phyloP scores from a whole-genome alignment of 768 basidiomycete species.

The Boletus rubropictus region DNA sequence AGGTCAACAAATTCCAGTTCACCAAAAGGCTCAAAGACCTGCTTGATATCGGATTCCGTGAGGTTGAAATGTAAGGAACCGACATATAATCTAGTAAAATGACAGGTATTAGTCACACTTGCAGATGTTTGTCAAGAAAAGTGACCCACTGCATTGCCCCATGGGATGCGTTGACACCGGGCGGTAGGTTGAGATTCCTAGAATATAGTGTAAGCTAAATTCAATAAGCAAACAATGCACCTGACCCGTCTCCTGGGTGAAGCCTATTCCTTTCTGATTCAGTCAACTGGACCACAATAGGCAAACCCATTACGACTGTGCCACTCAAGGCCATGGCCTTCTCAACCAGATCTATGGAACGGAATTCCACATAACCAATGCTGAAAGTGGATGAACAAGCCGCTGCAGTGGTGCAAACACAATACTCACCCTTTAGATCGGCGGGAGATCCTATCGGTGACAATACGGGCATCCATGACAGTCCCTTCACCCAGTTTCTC shows the following conservation, averaged over 20 bases:
- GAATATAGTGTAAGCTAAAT: conserved; percentile 6
- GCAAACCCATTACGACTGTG: conserved; percentile 96
- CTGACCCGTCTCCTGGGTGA: conserved; percentile 84
- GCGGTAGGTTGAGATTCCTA: conserved; percentile 77
- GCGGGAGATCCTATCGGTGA: conserved; percentile 89
- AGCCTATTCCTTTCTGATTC: conserved; percentile 92
- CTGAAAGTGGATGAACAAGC: conserved; percentile 37
- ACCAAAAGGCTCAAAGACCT: conserved; percentile 99
- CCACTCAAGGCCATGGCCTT: conserved; percentile 87
- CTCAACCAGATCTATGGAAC: conserved; percentile 83
- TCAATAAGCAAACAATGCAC: conserved; percentile 7
- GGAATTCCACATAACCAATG: conserved; percentile 97
- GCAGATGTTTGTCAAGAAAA: conserved; percentile 15
- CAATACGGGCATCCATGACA: conserved; percentile 94
- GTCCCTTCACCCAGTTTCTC: conserved; percentile 90
- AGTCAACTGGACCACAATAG: conserved; percentile 93
- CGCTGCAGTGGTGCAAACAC: not conserved
- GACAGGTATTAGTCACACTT: conserved; percentile 8
- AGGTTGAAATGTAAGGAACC: conserved; percentile 96
- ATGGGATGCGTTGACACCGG: conserved; percentile 77
- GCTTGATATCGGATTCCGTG: conserved; percentile 93
- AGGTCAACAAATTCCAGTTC: conserved; percentile 98
- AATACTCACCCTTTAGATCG: conserved; percentile 89
- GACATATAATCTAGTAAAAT: conserved; percentile 74
- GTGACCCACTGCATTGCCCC: conserved; percentile 75